Base-by-base conservation (phyloP, 768 basidiomycete genomes). In the Lentinula guzmanii region DNA sequence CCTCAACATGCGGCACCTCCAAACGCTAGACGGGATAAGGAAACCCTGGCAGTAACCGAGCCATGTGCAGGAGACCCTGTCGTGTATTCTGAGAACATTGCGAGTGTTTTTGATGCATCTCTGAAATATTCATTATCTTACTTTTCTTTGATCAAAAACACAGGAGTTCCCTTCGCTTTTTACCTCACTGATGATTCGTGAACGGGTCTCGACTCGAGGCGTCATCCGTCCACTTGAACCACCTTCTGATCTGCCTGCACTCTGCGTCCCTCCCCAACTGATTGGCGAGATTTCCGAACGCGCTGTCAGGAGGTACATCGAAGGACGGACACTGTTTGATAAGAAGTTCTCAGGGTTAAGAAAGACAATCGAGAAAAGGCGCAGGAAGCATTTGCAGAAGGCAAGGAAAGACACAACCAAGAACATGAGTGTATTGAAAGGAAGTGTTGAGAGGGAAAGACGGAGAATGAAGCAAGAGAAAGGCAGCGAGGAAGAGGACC, bases 191-290 rank as follows among this genome's bases (percentile, higher is more conserved):
- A 97, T 98, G 87, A 91, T 98, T 59, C 85, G 96, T 39, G 96
- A 98, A 73, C 83, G 97, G 18, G 86, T 98, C 31, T 88, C 90
- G 1, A 90, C 86, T 1, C 81, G 80, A 9, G 97, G 97, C 6
- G 71, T 87, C n/a, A 77, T 93, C n/a, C 84, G 95, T 16, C 79
- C 90, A 0, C 75, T 99, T 39, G 95, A 98, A 65, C 76, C 87
- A 0, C 84, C 86, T 65, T 68, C 71, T 13, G 85, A 90, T 53
- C 76, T 98, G 0, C 73, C 76, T 13, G 91, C 86, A 4, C 77
- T 95, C 61, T 77, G 77, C 34, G 72, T 95, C 15, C 83, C 90
- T 0, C 68, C 75, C 0, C 85, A 89, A 43, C 75, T 83, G 50
- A 78, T 98, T 33, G 95, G 94, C 4, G 77, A 76, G 31, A 74